Base-by-base conservation (phyloP, 1,284 basidiomycete genomes). In the Trichosporon ovoides region DNA sequence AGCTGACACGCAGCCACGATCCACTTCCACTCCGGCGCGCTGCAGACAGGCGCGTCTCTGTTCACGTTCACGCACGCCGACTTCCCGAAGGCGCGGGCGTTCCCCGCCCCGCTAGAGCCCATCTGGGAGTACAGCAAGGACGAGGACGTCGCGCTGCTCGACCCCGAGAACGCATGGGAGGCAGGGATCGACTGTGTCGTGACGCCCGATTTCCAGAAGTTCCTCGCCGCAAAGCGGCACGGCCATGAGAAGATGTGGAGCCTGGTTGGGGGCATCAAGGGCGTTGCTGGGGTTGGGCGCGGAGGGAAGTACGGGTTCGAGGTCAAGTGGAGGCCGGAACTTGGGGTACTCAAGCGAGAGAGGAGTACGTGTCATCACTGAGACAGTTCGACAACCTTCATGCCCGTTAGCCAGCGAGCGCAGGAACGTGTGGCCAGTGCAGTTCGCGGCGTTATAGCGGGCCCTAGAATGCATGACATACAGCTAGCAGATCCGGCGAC, bases 41-140 rank as follows among this genome's bases (percentile, higher is more conserved):
- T 75, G 10, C 93, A 96, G 78, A 93, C 89, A 0, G 94, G 95
- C 10, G 89, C 91, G 4, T 89, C 89, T 0, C 83, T 93, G 48
- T 96, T 96, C 80, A 84, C 88, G 7, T 89, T 93, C 60, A 79
- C 83, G 13, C 80, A 88, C 61, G 73, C 84, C 0, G 79, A 82
- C 6, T 85, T 87, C 19, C 43, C 60, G 16, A 19, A 35, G 6
- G 58, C 53, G 14, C 52, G 49, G 12, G 64, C 57, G 34, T 61
- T 65, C 6, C 60, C 63, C 37, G 38, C 22, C 50, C 57, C 55
- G 9, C 38, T 24, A 0, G 18, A 50, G 31, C 67, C 68, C 6
- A n/a, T 68, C 24, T 90, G 88, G 87, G 78, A 75, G 28, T 92
- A 91, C 77, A 83, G 88, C 75, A 91, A 91, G 77, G 87, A 87